phyloP scores from a whole-genome alignment of 129 eudicot species.

The Helichrysum umbraculigerum region DNA sequence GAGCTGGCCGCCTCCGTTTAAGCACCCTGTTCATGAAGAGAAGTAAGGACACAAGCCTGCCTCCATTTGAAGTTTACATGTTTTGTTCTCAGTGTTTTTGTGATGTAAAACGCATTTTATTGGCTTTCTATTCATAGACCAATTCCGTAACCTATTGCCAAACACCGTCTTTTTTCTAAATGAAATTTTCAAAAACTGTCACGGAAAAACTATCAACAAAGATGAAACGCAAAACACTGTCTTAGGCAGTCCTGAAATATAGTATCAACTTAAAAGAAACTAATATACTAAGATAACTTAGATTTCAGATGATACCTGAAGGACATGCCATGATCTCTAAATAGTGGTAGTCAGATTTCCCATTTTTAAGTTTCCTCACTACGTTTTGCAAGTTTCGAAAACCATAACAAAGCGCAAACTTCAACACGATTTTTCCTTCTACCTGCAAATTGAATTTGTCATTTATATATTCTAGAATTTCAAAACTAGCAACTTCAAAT shows the following conservation, averaged over 20 bases:
- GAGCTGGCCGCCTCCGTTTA: constrained; percentile 94
- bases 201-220: no score
- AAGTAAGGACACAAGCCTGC: background rate
- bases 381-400: constrained; percentile 89
- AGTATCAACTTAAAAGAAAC: constrained; percentile 5
- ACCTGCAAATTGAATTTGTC: constrained; percentile 50
- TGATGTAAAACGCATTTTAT: background rate
- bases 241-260: background rate
- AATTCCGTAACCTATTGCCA: no score
- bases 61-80: no score
- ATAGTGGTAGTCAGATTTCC: constrained; percentile 84
- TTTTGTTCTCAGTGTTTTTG: background rate
- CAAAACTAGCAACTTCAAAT: constrained; percentile 12
- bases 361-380: constrained; percentile 79
- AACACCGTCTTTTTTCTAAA: no score
- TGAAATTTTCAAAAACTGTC: no score
- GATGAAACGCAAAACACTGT: background rate
- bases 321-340: constrained; percentile 97
- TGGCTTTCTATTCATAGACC: background rate
- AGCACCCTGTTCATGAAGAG: constrained; percentile 55
- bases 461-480: background rate
- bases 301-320: constrained; percentile 50
- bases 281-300: background rate
- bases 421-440: constrained; percentile 75
- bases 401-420: constrained; percentile 92